A percentile compares a stretch with the other conserved stretches of the same genome.
phyloP scores from a whole-genome alignment of 257 asterid genomes.

The Fraxinus excelsior region DNA sequence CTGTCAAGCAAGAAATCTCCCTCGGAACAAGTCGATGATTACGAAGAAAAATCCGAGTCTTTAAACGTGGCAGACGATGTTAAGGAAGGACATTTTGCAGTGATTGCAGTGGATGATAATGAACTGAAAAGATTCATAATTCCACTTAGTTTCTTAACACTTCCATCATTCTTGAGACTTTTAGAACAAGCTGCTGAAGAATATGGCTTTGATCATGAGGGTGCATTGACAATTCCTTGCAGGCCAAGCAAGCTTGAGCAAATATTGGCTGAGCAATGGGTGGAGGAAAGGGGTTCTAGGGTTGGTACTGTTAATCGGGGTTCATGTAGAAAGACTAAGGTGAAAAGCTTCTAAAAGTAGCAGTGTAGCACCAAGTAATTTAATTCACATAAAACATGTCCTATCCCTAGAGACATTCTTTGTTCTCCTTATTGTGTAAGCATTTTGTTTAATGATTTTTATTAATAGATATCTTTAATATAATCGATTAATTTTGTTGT shows the following conservation, averaged over 20 bases:
- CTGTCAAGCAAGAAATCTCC: background rate
- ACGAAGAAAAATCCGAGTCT: background rate
- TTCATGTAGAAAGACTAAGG: background rate
- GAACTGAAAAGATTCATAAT: slow-evolving; percentile 36
- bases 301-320: background rate
- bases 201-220: slow-evolving; percentile 44
- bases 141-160: slow-evolving; percentile 36
- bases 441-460: background rate
- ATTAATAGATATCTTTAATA: no score
- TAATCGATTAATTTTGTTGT: background rate
- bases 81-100: slow-evolving; percentile 51
- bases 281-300: slow-evolving; percentile 8
- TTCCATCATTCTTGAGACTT: slow-evolving; percentile 38
- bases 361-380: background rate
- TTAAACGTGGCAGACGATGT: slow-evolving; percentile 10
- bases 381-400: background rate
- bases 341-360: background rate
- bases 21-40: background rate
- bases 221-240: slow-evolving; percentile 48
- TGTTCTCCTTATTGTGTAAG: background rate
- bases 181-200: slow-evolving; percentile 51
- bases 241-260: slow-evolving; percentile 37
- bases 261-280: slow-evolving; percentile 27
- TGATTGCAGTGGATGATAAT: slow-evolving; percentile 33
- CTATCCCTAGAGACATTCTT: no score